Base-by-base conservation (phyloP, 2,329 filamentous ascomycete genomes). In the Fusarium graminum region DNA sequence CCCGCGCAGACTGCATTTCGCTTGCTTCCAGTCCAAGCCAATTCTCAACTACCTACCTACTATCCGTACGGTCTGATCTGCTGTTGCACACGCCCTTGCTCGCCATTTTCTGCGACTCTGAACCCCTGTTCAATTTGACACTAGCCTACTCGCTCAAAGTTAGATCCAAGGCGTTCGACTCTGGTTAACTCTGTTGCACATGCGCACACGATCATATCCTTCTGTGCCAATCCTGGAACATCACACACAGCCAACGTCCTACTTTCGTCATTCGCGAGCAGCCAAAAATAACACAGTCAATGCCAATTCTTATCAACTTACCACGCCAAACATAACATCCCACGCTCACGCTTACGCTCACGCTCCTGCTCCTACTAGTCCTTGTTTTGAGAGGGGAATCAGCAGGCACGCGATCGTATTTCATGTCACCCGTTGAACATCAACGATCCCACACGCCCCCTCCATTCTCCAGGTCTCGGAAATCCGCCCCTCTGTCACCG, bases 371-470 rank as follows among this genome's bases (percentile, higher is more conserved):
- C 16, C 50, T 41, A 30, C 30, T 29, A 34, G 42, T 50, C 47
- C 52, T 59, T 45, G 25, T 30, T 50, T 46, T 50, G 40, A 63
- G 43, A 68, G 39, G 52, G 50, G 34, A 54, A 54, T 40, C 32
- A 46, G 55, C 55, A 70, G 70, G 68, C 70, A 72, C 70, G 70
- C 70, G 70, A 72, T 72, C 69, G 58, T 51, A 63, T 65, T 63
- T 64, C 51, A 61, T 55, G 56, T 68, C 60, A 51, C 52, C 38
- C 47, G 49, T 59, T 57, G 47, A 52, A 57, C 41, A 54, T 63
- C 53, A 60, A 56, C 58, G 56, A 59, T 54, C 50, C 44, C 58
- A 50, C 68, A 68, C 69, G 60, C 69, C 70, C 68, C 70, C 67
- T 69, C 57, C 63, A 70, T 61, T 59, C 54, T 63, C 52, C 26